These are phyloP conservation scores for Penicillium expansum DNA, from an alignment of 2,329 filamentous ascomycete species.

Conservation along the genomic window DNA sequence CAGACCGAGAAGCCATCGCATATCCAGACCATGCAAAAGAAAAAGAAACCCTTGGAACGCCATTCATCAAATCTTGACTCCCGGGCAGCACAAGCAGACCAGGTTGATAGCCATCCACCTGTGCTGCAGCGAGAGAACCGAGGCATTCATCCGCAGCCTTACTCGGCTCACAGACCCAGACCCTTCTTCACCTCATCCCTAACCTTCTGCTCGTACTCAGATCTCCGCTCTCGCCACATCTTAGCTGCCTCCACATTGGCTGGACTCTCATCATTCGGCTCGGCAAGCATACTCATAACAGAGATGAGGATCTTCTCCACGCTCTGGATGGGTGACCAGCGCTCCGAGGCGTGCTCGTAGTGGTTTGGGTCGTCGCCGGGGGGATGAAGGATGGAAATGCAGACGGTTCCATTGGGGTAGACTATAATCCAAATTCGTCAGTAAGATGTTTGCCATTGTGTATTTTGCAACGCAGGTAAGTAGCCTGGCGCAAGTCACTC, in stretches of 20 bases:
- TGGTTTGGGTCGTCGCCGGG: slow-evolving; percentile 97
- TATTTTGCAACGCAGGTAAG: neutral
- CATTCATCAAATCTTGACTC: slow-evolving; percentile 21
- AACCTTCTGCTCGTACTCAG: slow-evolving; percentile 83
- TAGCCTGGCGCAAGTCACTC: neutral
- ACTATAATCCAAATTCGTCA: slow-evolving; percentile 52
- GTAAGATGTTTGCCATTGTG: neutral
- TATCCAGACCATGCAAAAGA: slow-evolving; percentile 18
- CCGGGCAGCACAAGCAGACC: neutral
- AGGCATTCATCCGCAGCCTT: neutral
- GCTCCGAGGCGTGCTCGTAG: slow-evolving; percentile 93
- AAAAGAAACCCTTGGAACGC: slow-evolving; percentile 21
- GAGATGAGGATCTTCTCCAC: slow-evolving; percentile 97
- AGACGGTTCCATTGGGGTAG: slow-evolving; percentile 87
- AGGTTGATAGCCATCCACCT: neutral
- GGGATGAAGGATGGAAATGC: slow-evolving; percentile 96
- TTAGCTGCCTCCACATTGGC: slow-evolving; percentile 95
- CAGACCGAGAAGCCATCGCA: slow-evolving; percentile 13
- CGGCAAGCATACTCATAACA: slow-evolving; percentile 97
- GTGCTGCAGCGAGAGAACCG: neutral
- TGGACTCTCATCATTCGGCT: slow-evolving; percentile 94
- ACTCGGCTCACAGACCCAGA: slow-evolving; percentile 62
- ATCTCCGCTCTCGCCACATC: slow-evolving; percentile 85
- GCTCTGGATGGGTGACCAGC: slow-evolving; percentile 94
- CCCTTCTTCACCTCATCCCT: slow-evolving; percentile 75